Evolutionary conservation across 345 rosid genomes (phyloP), one percentile per base, ranked within the genome.

Genomic region (Acer yangbiense): DNA sequence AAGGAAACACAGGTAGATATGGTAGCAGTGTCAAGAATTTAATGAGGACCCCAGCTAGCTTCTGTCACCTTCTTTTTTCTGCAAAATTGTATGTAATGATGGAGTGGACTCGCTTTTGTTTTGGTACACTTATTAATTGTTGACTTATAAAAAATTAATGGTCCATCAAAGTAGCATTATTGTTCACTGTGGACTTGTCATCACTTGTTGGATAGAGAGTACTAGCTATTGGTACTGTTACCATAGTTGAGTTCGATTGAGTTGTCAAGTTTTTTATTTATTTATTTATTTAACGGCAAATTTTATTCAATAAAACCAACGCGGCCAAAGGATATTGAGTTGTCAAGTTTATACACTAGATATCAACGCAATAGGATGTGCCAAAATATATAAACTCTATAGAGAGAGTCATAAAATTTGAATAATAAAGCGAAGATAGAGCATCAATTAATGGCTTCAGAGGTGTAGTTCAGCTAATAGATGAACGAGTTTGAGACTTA

Each of bases 131-230:
- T 10, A 54, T 14, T 16, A 11, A 50, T 50, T 50, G 2, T 50
- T 50, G 16, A 50, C 18, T 50, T 14, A 13, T 13, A 50, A 35
- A 35, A 29, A 3, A 14, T 54, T 54, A 54, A 16, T 54, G n/a
- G 58, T 54, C 58, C 68, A 58, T 46, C 16, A 13, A 58, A 23
- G 43, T 77, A 6, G 52, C 75, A 71, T 71, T 71, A 78, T 77
- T 77, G 80, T n/a, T 46, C 7, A 63, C 27, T 6, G 64, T 6
- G 54, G 25, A 63, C 25, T 32, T 32, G 68, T 63, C 62, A 70
- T 43, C 6, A 35, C 14, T 20, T 54, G 58, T 54, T 54, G 20
- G 58, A 54, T 54, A 1, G n/a, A 54, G 12, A 29, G 32, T 29
- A 54, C n/a, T 16, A 54, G 46, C 10, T 4, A 4, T 50, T 50